Evolutionary conservation across 2,329 filamentous ascomycete species (phyloP), one percentile per base, ranked within the genome.

Genomic region (Xylaria sp.): DNA sequence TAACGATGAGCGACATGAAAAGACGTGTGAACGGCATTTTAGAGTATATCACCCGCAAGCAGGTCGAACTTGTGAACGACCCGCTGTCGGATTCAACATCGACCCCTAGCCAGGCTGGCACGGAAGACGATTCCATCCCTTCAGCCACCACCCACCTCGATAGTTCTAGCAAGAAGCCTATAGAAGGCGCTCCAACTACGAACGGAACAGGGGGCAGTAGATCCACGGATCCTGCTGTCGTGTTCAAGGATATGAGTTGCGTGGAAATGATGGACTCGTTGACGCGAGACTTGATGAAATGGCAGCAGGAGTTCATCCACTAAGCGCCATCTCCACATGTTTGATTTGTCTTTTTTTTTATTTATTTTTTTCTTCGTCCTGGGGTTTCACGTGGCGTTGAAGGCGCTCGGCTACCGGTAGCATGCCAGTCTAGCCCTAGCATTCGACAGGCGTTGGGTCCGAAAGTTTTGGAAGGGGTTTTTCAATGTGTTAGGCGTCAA

Each of bases 191-290:
- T 10, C 42, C 64, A 48, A 65, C 44, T 23, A 70, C 68, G 32
- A 77, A 76, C 47, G 79, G 80, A 54, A 75, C 77, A 16, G 68
- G 75, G 18, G 80, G 69, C 44, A 76, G 75, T 37, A 79, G 79
- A 62, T 73, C 77, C 18, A 67, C 75, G 5, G 80, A 74, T 51
- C 79, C 76, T 74, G 58, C 66, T 32, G 21, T 71, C 6, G 86
- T 83, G 0, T 97, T 97, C 79, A 92, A 91, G 73, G 87, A 91
- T 9, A 83, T 97, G 71, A 92, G 84, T 66, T 94, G 91, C 73
- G 84, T 93, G 71, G 93, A 97, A 81, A 97, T 97, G 93, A 97
- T 97, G 93, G 93, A 97, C 78, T 86, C 90, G 74, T 81, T 97
- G 78, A 94, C 92, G 69, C 87, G 92, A 70, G 90, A 94, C 78